Evolutionary conservation across 495 filamentous ascomycete species (phyloP), one percentile per base, ranked within the genome.

Genomic region (Penicillium atrosanguineum): DNA sequence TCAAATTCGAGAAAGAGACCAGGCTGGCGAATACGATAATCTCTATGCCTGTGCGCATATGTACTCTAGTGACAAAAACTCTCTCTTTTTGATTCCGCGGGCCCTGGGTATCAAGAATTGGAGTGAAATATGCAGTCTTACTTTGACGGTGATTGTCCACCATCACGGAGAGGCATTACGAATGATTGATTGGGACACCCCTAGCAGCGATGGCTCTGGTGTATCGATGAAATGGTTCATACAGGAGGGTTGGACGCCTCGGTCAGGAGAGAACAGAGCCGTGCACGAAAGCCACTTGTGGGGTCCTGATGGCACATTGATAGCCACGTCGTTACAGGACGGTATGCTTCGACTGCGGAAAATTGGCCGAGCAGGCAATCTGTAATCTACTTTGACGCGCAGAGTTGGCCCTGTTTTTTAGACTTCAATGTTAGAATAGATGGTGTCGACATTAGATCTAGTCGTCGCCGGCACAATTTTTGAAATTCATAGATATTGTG

Each of bases 41-140:
- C 71, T 83, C 9, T 85, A 88, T 63, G 77, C 84, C 5, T 77
- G 78, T 52, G 79, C 80, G 15, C 87, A 89, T 63, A 80, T 87
- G 44, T 89, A 83, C 67, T 79, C 83, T 2, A 80, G 78, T 25
- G 87, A 90, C 59, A 78, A 83, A 38, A 90, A 90, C 62, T 86
- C 84, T 0, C 65, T 89, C 48, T 72, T 87, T 59, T 72, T 88
- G 67, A 73, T 84, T 31, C 73, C 76, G 4, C 83, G 87, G 36
- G 78, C 86, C 6, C 54, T 86, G 7, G 81, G 80, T 0, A 77
- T 83, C 31, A 79, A 76, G 4, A 63, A 72, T 50, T 72, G 77
- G 44, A 60, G 76, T 12, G 78, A 73, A 34, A 84, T 85, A 63
- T 82, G 82, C 6, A 85, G 78, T 50, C 63, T 90, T 41, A 83